Percentiles rank a stretch among this genome's conserved stretches.
Conservation (phyloP, 2,329 filamentous ascomycete genomes). For the Pochonia chlamydosporia region DNA sequence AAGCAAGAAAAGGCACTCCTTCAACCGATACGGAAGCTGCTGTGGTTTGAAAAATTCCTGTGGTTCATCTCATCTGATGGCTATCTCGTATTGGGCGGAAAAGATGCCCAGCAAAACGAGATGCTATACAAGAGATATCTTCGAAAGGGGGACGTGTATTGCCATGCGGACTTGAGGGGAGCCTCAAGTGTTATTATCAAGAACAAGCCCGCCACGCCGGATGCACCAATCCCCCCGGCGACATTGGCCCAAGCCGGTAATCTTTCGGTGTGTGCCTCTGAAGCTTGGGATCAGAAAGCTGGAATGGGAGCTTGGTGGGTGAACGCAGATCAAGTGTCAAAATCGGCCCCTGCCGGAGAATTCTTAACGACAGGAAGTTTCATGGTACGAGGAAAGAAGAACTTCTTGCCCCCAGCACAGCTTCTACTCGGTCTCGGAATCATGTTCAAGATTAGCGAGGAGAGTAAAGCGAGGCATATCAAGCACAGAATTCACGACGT, state of each 20-base stretch:
- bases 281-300: slow-evolving; percentile 93
- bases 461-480: slow-evolving; percentile 74
- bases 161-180: slow-evolving; percentile 83
- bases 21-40: slow-evolving; percentile 72
- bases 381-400: slow-evolving; percentile 79
- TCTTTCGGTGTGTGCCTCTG: slow-evolving; percentile 76
- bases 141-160: slow-evolving; percentile 83
- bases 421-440: slow-evolving; percentile 82
- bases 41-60: slow-evolving; percentile 97
- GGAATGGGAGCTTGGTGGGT: slow-evolving; percentile 98
- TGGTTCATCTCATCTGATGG: slow-evolving; percentile 96
- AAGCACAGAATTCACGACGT: slow-evolving; percentile 50
- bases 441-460: slow-evolving; percentile 82
- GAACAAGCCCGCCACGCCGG: slow-evolving; percentile 70
- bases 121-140: slow-evolving; percentile 84
- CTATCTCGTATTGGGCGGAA: slow-evolving; percentile 84
- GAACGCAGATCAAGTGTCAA: slow-evolving; percentile 81
- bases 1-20: slow-evolving; percentile 90
- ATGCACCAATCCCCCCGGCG: slow-evolving; percentile 84
- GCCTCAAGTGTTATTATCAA: slow-evolving; percentile 85
- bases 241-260: slow-evolving; percentile 88
- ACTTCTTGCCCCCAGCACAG: slow-evolving; percentile 81
- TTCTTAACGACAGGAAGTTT: slow-evolving; percentile 76
- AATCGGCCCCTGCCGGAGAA: slow-evolving; percentile 73
- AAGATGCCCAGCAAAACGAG: slow-evolving; percentile 85